Base-by-base conservation (phyloP, 2,329 filamentous ascomycete species). In the Colletotrichum truncatum region DNA sequence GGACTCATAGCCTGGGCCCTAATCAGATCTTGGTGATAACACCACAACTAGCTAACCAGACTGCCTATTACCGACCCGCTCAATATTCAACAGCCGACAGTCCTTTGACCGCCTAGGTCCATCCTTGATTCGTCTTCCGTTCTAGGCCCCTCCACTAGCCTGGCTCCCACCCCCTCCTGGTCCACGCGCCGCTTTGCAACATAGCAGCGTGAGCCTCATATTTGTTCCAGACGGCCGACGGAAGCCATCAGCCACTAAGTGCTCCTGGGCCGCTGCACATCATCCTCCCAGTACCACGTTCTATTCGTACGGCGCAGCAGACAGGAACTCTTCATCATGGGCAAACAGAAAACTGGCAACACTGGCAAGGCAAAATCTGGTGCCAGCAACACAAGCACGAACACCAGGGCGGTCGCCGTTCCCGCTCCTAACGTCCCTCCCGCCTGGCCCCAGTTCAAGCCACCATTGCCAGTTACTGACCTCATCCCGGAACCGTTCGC, bases 391-490 rank as follows among this genome's bases (percentile, higher is more conserved):
- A 16, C 23, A 39, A 52, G 38, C 67, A 46, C 59, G 65, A 64
- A 70, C 66, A 36, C 30, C 43, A 49, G 30, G 45, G 30, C 57
- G 11, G 23, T 57, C 16, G 46, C 49, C 41, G 38, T 48, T 26
- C 46, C 70, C 23, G 62, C 62, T 21, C 56, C 70, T 16, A 45
- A 65, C n/a, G 36, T 68, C 16, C 59, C 74, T 45, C 77, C 82
- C 32, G 85, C 86, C 49, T 95, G 93, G 93, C 93, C 93, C 34
- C 78, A 81, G 21, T 88, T 97, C 75, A 87, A 85, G 68, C 92
- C 93, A 14, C 77, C 89, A 9, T 78, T 94, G 43, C 90, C 92
- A 46, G 79, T 91, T 45, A 80, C 85, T 48, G 85, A 91, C 70
- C 87, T 97, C 12, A 73, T 76, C 7, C 82, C 93, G 26, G 81